A percentile compares a stretch with the other conserved stretches of the same genome.
Evolutionary conservation across 805 yeast species (phyloP).

Genomic region (Maudiozyma turicensis): DNA sequence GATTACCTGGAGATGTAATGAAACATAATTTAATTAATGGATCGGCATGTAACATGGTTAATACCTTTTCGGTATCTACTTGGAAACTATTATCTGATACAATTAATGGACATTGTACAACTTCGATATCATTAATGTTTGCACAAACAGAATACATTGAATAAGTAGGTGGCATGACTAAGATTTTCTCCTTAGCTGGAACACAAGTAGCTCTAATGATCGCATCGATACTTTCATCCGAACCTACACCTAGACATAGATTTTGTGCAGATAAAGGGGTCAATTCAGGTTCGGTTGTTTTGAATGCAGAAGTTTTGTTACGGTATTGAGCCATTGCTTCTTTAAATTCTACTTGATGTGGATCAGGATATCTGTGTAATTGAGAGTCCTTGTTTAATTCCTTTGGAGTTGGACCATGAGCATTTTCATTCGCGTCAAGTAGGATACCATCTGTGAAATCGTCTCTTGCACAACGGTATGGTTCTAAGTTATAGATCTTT

Average conservation of each 20-base stretch:
- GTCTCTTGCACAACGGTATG: constrained; percentile 95
- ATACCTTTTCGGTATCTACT: constrained; percentile 47
- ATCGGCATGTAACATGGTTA: constrained; percentile 45
- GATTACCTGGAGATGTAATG: constrained; percentile 94
- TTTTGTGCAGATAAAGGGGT: constrained; percentile 47
- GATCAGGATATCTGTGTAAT: constrained; percentile 92
- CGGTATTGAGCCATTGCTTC: constrained; percentile 61
- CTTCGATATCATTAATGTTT: constrained; percentile 74
- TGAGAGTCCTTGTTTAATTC: constrained; percentile 40
- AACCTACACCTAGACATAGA: constrained; percentile 90
- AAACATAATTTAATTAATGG: constrained; percentile 62
- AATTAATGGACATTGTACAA: constrained; percentile 60
- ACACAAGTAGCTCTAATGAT: constrained; percentile 72
- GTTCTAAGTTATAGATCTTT: constrained; percentile 71
- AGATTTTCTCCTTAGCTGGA: constrained; percentile 75
- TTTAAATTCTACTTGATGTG: constrained; percentile 78
- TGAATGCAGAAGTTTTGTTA: constrained; percentile 32
- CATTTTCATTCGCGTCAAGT: constrained; percentile 92
- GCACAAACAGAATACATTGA: constrained; percentile 96
- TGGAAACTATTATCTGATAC: constrained; percentile 51
- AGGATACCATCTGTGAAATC: constrained; percentile 83
- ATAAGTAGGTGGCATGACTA: constrained; percentile 90
- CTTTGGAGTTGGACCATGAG: constrained; percentile 74
- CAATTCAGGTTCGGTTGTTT: constrained; percentile 6
- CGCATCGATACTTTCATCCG: constrained; percentile 91